Evolutionary conservation across 306 rosid species (phyloP).

Genomic region (Echinosophora koreensis): DNA sequence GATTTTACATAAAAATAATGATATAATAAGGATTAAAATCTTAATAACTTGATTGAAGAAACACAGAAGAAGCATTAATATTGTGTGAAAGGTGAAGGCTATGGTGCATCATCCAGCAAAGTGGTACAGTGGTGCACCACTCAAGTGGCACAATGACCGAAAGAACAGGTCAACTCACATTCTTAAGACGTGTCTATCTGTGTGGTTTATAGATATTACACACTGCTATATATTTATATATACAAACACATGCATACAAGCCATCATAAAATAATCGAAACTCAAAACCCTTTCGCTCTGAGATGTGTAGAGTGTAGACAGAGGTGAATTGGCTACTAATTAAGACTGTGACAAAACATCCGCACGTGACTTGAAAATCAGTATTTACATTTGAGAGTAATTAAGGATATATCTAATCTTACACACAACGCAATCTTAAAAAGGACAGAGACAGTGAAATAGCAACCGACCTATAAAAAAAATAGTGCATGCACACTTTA

Average conservation of each 20-base stretch:
- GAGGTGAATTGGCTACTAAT: not conserved
- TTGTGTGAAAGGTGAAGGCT: not conserved
- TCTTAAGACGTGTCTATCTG: too few relatives aligned
- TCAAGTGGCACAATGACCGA: too few relatives aligned
- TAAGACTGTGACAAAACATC: conserved; percentile 26
- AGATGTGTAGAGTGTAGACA: not conserved
- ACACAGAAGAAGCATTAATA: not conserved
- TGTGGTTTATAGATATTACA: not conserved
- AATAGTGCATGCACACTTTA: not conserved
- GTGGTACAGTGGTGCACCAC: too few relatives aligned
- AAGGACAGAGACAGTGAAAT: conserved; percentile 36
- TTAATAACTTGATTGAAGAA: too few relatives aligned
- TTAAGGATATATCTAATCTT: conserved; percentile 16
- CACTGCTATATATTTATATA: not conserved
- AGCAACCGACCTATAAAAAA: conserved; percentile 33
- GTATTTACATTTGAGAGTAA: conserved; percentile 1
- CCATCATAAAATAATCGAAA: conserved; percentile 34
- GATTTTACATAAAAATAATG: too few relatives aligned
- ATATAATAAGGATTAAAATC: too few relatives aligned
- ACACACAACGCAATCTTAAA: conserved; percentile 24
- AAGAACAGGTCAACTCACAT: too few relatives aligned
- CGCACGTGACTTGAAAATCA: conserved; percentile 23
- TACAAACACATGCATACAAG: not conserved
- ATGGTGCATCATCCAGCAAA: too few relatives aligned
- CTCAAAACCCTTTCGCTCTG: not conserved